A percentile compares a stretch with the other conserved stretches of the same genome.
Conservation (phyloP, 441 rosid genomes). For the Dalechampia spathulata region DNA sequence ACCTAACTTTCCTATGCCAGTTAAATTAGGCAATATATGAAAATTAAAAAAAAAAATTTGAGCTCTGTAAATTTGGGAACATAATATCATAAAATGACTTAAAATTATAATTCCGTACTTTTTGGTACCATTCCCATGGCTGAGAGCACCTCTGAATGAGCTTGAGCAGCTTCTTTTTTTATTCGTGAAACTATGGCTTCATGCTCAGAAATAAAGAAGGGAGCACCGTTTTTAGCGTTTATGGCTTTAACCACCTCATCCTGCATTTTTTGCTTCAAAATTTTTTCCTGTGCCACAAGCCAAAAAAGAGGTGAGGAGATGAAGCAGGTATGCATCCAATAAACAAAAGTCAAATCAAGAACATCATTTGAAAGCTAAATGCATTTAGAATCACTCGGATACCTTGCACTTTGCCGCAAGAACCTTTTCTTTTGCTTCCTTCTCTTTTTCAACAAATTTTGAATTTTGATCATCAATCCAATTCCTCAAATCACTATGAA, state of each 20-base stretch:
- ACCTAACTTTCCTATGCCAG: neutral
- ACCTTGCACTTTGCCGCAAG: constrained; percentile 60
- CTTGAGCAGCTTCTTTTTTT: constrained; percentile 50
- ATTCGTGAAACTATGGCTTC: constrained; percentile 39
- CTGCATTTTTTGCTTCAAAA: constrained; percentile 43
- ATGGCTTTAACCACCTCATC: constrained; percentile 52
- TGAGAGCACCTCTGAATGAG: constrained; percentile 47
- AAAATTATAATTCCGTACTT: constrained; percentile 32
- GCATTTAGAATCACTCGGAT: neutral
- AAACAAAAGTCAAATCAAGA: neutral
- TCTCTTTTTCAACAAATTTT: constrained; percentile 34
- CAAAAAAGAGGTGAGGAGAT: neutral
- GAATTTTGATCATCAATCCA: constrained; percentile 56
- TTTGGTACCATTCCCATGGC: constrained; percentile 30
- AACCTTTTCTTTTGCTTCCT: constrained; percentile 45
- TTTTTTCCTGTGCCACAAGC: constrained; percentile 40
- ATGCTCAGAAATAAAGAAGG: constrained; percentile 51
- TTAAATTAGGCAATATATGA: neutral
- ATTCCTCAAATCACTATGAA: constrained; percentile 40
- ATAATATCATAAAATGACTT: neutral
- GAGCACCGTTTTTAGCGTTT: constrained; percentile 38
- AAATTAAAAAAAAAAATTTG: too few relatives aligned
- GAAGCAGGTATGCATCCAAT: neutral
- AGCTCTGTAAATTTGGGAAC: too few relatives aligned
- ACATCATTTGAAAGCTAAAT: constrained; percentile 6